phyloP scores from a whole-genome alignment of 2,329 filamentous ascomycete genomes.

The Akanthomyces lecanii region DNA sequence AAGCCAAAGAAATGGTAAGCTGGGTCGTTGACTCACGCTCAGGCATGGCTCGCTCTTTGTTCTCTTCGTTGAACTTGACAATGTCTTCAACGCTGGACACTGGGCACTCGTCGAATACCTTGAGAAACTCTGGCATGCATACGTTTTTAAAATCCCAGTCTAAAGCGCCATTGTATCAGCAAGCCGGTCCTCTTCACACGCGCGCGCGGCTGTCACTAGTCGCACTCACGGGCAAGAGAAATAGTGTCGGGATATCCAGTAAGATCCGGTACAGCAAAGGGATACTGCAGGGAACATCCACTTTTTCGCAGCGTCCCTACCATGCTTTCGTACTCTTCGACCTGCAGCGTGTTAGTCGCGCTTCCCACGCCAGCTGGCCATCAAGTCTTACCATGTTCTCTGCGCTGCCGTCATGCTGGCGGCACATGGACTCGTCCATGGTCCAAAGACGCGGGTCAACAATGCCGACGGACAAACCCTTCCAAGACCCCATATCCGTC shows the following conservation, averaged over 20 bases:
- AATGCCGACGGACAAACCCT: slow-evolving; percentile 15
- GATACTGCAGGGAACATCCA: slow-evolving; percentile 13
- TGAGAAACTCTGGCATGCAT: slow-evolving; percentile 20
- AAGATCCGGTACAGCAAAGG: slow-evolving; percentile 5
- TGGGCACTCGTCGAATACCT: slow-evolving; percentile 19
- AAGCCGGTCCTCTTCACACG: neutral
- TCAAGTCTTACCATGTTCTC: slow-evolving; percentile 18
- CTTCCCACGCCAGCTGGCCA: neutral
- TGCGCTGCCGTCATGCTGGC: slow-evolving; percentile 14
- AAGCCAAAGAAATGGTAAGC: neutral
- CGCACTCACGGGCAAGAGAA: slow-evolving; percentile 18
- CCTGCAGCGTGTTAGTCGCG: neutral
- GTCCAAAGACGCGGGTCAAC: slow-evolving; percentile 18
- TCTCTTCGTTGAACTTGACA: slow-evolving; percentile 24
- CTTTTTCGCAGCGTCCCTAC: slow-evolving; percentile 3
- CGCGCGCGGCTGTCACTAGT: neutral
- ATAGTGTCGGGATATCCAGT: slow-evolving; percentile 4
- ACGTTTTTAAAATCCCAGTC: slow-evolving; percentile 25
- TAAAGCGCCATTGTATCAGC: neutral
- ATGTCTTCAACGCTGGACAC: slow-evolving; percentile 16
- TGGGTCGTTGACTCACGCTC: slow-evolving; percentile 13
- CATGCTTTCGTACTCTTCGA: slow-evolving; percentile 12
- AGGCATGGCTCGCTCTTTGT: slow-evolving; percentile 20
- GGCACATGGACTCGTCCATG: slow-evolving; percentile 17
- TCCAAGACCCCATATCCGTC: slow-evolving; percentile 15